Base-by-base conservation (phyloP, 2,329 filamentous ascomycete genomes). In the Fusarium hainanense region DNA sequence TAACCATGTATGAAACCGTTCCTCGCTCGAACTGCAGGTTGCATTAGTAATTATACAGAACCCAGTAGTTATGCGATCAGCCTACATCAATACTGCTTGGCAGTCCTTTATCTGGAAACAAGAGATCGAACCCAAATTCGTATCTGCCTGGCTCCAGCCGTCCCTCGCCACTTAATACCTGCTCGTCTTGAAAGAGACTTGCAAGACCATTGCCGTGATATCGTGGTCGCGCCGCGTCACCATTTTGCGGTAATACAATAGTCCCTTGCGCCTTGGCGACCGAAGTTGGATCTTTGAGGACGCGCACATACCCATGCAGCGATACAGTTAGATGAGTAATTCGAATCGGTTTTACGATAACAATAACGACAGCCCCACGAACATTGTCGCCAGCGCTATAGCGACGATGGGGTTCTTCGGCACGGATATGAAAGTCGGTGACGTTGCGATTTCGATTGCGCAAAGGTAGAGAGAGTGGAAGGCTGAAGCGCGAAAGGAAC, bases 41-140 rank as follows among this genome's bases (percentile, higher is more conserved):
- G 23, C 18, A 58, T 74, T 44, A 71, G 64, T 52, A 52, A 63
- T 61, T 41, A 20, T 18, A 40, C 20, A 27, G 16, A 14, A 48
- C 21, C 16, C 21, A 54, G 43, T 40, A 32, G 25, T 50, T 30
- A 44, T 21, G 46, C 9, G 18, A 32, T 48, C 21, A 49, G 84
- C 92, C 77, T 87, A 98, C 95, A 82, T 97, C 94, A 76, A 99
- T 95, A 79, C 95, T 98, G 80, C 93, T 97, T n/a, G 93, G 93
- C 62, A 96, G 81, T 7, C 87, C 87, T 72, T 89, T 87, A 51
- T 86, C 83, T 4, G 91, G 91, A 70, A 93, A 93, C 59, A 90
- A 83, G 67, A 93, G 81, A 74, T 93, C 89, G 72, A 93, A 93
- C 64, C 92, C 89, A 79, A 96, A 96, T 78, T 94, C 90, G 76